These are phyloP conservation scores for Strobilomyces echinocephalus DNA, from an alignment of 768 basidiomycete species.

Conservation along the genomic window DNA sequence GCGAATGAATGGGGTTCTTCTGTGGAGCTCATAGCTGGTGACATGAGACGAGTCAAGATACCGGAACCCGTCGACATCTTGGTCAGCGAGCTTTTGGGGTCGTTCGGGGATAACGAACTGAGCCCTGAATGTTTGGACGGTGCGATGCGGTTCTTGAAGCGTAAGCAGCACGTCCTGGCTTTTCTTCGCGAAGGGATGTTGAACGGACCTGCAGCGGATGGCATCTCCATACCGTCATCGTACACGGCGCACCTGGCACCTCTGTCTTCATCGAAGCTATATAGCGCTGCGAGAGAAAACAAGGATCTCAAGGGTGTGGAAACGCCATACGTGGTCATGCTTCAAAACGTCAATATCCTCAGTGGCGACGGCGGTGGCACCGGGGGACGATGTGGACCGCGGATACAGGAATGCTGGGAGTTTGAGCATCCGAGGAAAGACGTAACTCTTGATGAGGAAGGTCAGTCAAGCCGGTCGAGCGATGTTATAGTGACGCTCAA, in stretches of 20 bases:
- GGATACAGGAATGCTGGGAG: constrained; percentile 94
- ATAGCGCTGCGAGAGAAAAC: constrained; percentile 68
- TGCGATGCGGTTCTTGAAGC: constrained; percentile 87
- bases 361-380: constrained; percentile 66
- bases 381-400: constrained; percentile 68
- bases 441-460: constrained; percentile 64
- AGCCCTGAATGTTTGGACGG: constrained; percentile 98
- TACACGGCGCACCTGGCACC: constrained; percentile 96
- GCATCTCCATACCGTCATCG: constrained; percentile 93
- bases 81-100: constrained; percentile 92
- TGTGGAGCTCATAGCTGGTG: constrained; percentile 85
- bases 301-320: constrained; percentile 74
- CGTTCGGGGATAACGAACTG: constrained; percentile 97
- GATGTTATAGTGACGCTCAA: constrained; percentile 6
- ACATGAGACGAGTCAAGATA: constrained; percentile 81
- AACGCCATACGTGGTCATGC: constrained; percentile 99
- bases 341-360: constrained; percentile 86
- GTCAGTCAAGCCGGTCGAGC: constrained; percentile 35
- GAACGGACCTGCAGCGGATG: constrained; percentile 54
- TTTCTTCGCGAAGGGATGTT: constrained; percentile 4
- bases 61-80: constrained; percentile 91
- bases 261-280: constrained; percentile 88
- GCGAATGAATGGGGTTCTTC: constrained; percentile 75
- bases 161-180: constrained; percentile 35
- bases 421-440: constrained; percentile 92